Evolutionary conservation across 169 alveolate genomes (phyloP).

Genomic region (Plasmodium falciparum): DNA sequence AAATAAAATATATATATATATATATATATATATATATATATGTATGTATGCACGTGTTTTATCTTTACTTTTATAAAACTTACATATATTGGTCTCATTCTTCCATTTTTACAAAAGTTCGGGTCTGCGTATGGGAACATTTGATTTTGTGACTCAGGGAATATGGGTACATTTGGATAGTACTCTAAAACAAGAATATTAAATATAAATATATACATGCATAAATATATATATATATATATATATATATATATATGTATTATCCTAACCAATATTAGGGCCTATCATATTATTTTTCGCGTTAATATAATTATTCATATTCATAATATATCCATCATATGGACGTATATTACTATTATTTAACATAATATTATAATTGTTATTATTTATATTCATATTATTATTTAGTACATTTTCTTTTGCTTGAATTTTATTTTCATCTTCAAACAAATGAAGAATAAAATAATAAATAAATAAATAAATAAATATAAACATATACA

Average conservation of each 20-base stretch:
- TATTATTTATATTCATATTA: slow-evolving; percentile 7
- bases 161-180: slow-evolving; percentile 23
- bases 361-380: slow-evolving; percentile 4
- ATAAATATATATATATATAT: slow-evolving; percentile 3
- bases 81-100: slow-evolving; percentile 42
- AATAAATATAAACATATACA: no score
- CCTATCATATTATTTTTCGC: slow-evolving; percentile 39
- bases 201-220: not conserved
- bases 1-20: no score
- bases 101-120: slow-evolving; percentile 34
- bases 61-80: not conserved
- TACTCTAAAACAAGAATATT: slow-evolving; percentile 15
- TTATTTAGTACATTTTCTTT: slow-evolving; percentile 32
- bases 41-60: not conserved
- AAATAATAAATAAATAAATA: not conserved
- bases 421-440: slow-evolving; percentile 15
- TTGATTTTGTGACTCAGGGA: slow-evolving; percentile 26
- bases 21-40: not conserved
- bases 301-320: slow-evolving; percentile 33
- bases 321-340: slow-evolving; percentile 33
- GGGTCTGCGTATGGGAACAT: slow-evolving; percentile 24
- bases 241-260: not conserved
- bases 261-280: slow-evolving; percentile 51
- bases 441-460: not conserved
- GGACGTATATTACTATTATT: slow-evolving; percentile 51